Base-by-base conservation (phyloP, 805 yeast species). In the Nematodospora valgi region DNA sequence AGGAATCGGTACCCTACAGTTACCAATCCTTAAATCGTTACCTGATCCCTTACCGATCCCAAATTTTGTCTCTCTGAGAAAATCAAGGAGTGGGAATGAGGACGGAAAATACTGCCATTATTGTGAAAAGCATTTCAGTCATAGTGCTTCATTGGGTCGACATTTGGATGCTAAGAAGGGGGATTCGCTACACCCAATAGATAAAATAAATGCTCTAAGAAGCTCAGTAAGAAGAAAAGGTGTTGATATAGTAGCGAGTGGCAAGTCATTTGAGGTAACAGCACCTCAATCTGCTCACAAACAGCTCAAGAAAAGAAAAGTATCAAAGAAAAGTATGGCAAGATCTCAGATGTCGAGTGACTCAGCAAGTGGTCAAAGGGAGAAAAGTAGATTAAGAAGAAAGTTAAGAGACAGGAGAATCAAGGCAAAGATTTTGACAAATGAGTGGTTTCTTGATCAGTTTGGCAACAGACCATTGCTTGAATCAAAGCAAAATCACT, bases 111-210 rank as follows among this genome's bases (percentile, higher is more conserved):
- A 59, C 35, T 76, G 83, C 49, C 61, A 61, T 0, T 76, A 75
- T 47, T 78, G 84, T 45, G 72, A 72, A 1, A 62, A 67, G 38
- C 59, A 68, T 1, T 79, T 78, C 49, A 66, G 77, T 2, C 76
- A 75, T 40, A 73, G 77, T 5, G 81, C 82, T 2, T 74, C 80
- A 0, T 57, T 76, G 37, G 82, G 82, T 1, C 59, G 84, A 23
- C 84, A 78, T 49, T 50, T 79, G 27, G 83, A 79, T 45, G 51
- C 63, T 29, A 70, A 74, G 41, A 72, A 73, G 35, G 84, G 83
- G 1, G 66, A 77, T 7, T 48, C 61, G 1, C 36, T 54, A 11
- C 84, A 78, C 43, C 83, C 83, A 0, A 49, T 58, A 1, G 74
- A 66, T 2, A 58, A 64, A 26, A 74, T 79, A 11, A 72, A 67